Evolutionary conservation across 2,329 filamentous ascomycete genomes (phyloP).

Genomic region (Cladosporium austrohemisphaericum): DNA sequence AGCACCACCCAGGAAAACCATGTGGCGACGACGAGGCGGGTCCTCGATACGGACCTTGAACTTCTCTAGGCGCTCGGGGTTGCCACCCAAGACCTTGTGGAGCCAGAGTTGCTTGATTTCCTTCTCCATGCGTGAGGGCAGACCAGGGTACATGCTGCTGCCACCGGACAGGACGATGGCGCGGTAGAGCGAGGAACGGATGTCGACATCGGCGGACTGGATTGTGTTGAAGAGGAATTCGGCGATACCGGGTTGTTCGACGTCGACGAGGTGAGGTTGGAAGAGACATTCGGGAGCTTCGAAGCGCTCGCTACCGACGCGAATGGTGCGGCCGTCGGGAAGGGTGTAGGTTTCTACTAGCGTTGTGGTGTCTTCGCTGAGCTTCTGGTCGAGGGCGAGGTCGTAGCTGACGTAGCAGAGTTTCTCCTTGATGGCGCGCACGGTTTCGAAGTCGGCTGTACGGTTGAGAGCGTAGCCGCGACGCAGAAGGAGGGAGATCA

Average conservation of each 20-base stretch:
- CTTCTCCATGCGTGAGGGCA: constrained; percentile 93
- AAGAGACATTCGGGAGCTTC: constrained; percentile 97
- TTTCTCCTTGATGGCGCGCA: constrained; percentile 99
- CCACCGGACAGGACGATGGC: constrained; percentile 95
- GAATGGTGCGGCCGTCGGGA: constrained; percentile 91
- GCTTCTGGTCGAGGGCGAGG: constrained; percentile 88
- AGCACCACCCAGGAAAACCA: constrained; percentile 98
- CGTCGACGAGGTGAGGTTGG: constrained; percentile 96
- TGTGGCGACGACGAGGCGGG: constrained; percentile 89
- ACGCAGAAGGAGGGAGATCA: constrained; percentile 89
- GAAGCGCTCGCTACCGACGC: constrained; percentile 94
- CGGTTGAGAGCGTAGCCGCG: constrained; percentile 95
- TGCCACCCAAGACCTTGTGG: constrained; percentile 81
- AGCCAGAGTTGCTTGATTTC: constrained; percentile 98
- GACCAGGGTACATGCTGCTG: constrained; percentile 97
- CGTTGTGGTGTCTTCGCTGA: constrained; percentile 96
- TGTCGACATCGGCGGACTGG: constrained; percentile 90
- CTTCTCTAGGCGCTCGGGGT: constrained; percentile 91
- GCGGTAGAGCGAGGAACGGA: constrained; percentile 90
- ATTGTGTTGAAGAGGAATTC: constrained; percentile 99
- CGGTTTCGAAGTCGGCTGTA: constrained; percentile 97
- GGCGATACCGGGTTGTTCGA: constrained; percentile 92
- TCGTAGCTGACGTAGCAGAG: constrained; percentile 99
- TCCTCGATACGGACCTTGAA: constrained; percentile 99
- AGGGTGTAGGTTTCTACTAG: constrained; percentile 97